Base-by-base conservation (phyloP, 2,329 filamentous ascomycete species). In the Diplodia mutila region DNA sequence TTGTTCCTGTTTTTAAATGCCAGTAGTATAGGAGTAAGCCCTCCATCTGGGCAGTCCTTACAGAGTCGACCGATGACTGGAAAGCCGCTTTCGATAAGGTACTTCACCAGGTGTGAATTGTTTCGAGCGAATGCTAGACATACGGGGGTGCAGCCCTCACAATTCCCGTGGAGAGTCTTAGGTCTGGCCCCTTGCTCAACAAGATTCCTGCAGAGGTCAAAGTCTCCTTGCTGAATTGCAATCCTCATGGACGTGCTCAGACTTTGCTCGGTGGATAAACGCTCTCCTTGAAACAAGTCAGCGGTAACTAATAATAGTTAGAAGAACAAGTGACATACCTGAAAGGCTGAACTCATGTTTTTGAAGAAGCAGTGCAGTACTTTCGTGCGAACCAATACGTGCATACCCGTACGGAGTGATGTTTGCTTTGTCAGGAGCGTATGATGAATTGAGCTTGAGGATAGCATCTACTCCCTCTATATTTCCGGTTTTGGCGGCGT, bases 191-290 rank as follows among this genome's bases (percentile, higher is more conserved):
- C 12, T 23, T n/a, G 21, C 1, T 42, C n/a, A 12, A 59, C 4
- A 0, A 59, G 32, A 0, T 37, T 0, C 5, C n/a, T 16, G n/a
- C 34, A 25, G 2, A 42, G n/a, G 7, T 1, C 5, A 0, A 12
- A 4, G 3, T 59, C 39, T 0, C 25, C 1, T 0, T 16, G 21
- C 11, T 2, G 14, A 1, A 37, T 14, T n/a, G 54, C 54, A 42
- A 23, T 5, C 21, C 14, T 23, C 2, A 51, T 1, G 4, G 48
- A 12, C 2, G 12, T 23, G 7, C 1, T 5, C 8, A 59, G 34
- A 16, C 2, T 18, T 3, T 16, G 21, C 2, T 7, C 6, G 18
- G 16, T 21, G 2, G 9, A n/a, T 46, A 4, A 14, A 7, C 5
- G 32, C 9, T 7, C 5, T 2, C 21, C 12, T 14, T 32, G 1